phyloP scores from a whole-genome alignment of 1,284 basidiomycete genomes.

The Cutaneotrichosporon cavernicola region DNA sequence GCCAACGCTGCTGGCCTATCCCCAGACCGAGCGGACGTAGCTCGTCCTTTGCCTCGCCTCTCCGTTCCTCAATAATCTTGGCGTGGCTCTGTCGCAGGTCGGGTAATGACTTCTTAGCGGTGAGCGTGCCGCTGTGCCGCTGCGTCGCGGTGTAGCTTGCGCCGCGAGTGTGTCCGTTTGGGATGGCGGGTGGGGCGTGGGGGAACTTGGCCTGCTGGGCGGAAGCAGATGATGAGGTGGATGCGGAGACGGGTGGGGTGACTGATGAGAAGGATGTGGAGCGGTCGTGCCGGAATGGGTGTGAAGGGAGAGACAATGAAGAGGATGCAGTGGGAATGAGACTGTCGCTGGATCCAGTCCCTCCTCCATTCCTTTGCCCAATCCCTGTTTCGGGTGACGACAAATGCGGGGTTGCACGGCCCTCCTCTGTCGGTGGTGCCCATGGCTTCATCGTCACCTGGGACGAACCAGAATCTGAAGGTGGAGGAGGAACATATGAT shows the following conservation, averaged over 20 bases:
- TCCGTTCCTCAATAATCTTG: constrained; percentile 54
- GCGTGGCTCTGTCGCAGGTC: constrained; percentile 67
- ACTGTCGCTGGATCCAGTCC: constrained; percentile 30
- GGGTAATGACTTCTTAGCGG: constrained; percentile 79
- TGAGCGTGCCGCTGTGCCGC: constrained; percentile 53
- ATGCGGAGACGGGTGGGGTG: constrained; percentile 34
- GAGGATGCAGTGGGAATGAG: constrained; percentile 21
- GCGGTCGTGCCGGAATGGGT: constrained; percentile 20
- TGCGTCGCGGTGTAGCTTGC: constrained; percentile 49
- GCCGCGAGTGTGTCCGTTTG: constrained; percentile 41
- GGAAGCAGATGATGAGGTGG: constrained; percentile 43
- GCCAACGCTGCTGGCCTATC: constrained; percentile 22
- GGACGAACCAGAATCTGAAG: not conserved
- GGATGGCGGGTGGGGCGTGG: constrained; percentile 14
- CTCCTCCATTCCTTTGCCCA: constrained; percentile 13
- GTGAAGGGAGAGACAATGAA: constrained; percentile 22
- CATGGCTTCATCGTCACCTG: not conserved
- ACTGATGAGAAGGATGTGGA: constrained; percentile 21
- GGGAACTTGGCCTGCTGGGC: constrained; percentile 24
- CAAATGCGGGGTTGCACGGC: constrained; percentile 1
- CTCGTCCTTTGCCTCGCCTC: constrained; percentile 34
- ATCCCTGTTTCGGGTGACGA: constrained; percentile 7
- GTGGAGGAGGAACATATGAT: not conserved
- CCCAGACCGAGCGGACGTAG: constrained; percentile 37
- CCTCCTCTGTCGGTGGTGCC: not conserved